Conservation (phyloP, 2,329 filamentous ascomycete genomes). For the Colletotrichum sp. region DNA sequence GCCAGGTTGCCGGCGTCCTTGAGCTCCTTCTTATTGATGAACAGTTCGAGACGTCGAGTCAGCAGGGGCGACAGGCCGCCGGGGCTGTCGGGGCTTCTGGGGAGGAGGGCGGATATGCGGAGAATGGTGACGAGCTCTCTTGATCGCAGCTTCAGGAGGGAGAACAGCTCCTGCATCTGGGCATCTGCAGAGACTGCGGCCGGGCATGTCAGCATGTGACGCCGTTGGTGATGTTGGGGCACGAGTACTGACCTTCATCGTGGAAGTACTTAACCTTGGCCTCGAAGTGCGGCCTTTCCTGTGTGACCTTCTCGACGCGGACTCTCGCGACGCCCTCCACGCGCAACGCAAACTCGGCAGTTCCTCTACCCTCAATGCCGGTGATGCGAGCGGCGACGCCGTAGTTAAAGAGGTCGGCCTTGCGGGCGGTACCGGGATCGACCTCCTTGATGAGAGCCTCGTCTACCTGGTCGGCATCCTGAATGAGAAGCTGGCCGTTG, state of each 20-base stretch:
- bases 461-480: slow-evolving; percentile 62
- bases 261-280: slow-evolving; percentile 75
- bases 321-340: slow-evolving; percentile 87
- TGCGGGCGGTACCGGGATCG: slow-evolving; percentile 65
- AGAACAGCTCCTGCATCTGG: slow-evolving; percentile 74
- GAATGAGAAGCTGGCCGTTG: slow-evolving; percentile 78
- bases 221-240: no score
- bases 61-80: slow-evolving; percentile 80
- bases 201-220: neutral
- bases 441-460: slow-evolving; percentile 48
- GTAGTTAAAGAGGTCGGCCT: slow-evolving; percentile 79
- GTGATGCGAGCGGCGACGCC: slow-evolving; percentile 83
- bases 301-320: slow-evolving; percentile 73
- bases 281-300: slow-evolving; percentile 87
- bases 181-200: slow-evolving; percentile 49
- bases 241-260: slow-evolving; percentile 65
- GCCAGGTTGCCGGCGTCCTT: slow-evolving; percentile 85
- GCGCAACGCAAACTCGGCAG: slow-evolving; percentile 79
- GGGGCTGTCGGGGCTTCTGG: slow-evolving; percentile 64
- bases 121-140: slow-evolving; percentile 86
- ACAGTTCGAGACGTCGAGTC: slow-evolving; percentile 83
- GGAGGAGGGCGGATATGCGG: slow-evolving; percentile 81
- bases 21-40: slow-evolving; percentile 82
- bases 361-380: slow-evolving; percentile 76
- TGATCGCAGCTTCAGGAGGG: slow-evolving; percentile 81